Evolutionary conservation across 2,329 filamentous ascomycete genomes (phyloP), one percentile per base, ranked within the genome.

Genomic region (Ophiocordyceps camponoti-leonardi): DNA sequence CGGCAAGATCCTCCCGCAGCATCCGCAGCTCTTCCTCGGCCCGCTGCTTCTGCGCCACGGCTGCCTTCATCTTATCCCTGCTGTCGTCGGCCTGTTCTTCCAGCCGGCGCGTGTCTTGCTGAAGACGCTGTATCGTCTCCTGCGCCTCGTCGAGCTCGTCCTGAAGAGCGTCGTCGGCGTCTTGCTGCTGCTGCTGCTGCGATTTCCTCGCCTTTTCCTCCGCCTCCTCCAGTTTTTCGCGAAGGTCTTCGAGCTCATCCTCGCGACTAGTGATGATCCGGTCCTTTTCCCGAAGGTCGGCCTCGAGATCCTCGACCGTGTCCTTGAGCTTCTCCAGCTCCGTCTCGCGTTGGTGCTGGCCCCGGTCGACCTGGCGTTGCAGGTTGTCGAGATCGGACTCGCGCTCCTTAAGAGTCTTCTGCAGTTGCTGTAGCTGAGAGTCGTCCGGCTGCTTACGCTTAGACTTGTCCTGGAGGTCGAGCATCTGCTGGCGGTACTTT

Each of bases 391-490:
- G 67, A 42, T 81, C 71, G 22, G 68, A 67, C 40, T 81, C 76
- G 46, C 72, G 75, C 33, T 75, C 71, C 26, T 78, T 68, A 5
- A 83, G 56, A 28, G 65, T 60, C 46, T 69, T 69, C 19, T 73
- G 73, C 28, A 87, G 59, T 42, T 67, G 67, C 31, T 79, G 72
- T 37, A 78, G 58, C 52, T 86, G 73, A 48, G 71, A 76, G 51
- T 86, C 79, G 54, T 87, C 80, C 12, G 75, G 75, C 50, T 86
- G 79, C 55, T 82, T 83, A 54, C 77, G 77, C 62, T 86, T 86
- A 45, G 86, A 73, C 55, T 83, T 84, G 49, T 93, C 83, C 50
- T 88, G 83, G 49, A 94, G 76, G 50, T 93, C 85, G 46, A 81
- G 66, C 51, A 95, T 78, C 58, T 94, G 85, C 54, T 83, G 72